A percentile compares a stretch with the other conserved stretches of the same genome.
These are phyloP conservation scores for Wallacemonas collosoma DNA, from an alignment of 208 protist genomes.

Conservation along the genomic window DNA sequence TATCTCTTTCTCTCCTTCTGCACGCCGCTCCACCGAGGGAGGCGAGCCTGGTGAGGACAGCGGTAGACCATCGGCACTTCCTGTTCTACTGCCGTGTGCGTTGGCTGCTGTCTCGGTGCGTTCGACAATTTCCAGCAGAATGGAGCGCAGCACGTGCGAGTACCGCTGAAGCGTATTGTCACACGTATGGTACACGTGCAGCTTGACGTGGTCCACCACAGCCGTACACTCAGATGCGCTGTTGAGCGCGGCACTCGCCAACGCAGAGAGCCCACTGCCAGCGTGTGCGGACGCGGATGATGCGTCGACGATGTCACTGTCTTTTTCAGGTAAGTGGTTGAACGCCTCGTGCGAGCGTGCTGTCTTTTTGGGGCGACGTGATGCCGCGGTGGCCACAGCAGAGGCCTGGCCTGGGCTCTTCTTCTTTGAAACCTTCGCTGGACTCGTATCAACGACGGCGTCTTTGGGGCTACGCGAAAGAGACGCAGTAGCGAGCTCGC, in stretches of 20 bases:
- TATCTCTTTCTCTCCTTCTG: no score
- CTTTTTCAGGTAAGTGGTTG: background rate
- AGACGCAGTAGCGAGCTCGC: background rate
- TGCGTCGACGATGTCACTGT: background rate
- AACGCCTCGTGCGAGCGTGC: no score
- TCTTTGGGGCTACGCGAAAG: background rate
- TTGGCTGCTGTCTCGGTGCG: background rate
- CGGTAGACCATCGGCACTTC: background rate
- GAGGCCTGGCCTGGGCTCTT: no score
- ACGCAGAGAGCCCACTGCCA: background rate
- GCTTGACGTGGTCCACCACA: background rate
- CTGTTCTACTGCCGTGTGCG: background rate
- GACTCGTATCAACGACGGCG: background rate
- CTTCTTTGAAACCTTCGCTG: no score
- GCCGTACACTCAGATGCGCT: background rate
- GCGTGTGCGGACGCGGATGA: background rate
- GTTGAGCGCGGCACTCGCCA: background rate
- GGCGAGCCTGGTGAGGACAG: no score
- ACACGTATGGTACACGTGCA: slow-evolving; percentile 39
- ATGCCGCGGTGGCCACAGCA: no score
- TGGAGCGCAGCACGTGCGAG: slow-evolving; percentile 27
- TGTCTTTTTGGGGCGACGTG: no score
- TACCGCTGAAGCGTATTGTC: slow-evolving; percentile 27
- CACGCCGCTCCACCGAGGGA: no score
- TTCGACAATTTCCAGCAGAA: slow-evolving; percentile 6